Conservation (phyloP, 495 filamentous ascomycete species). For the Neurospora sp. region DNA sequence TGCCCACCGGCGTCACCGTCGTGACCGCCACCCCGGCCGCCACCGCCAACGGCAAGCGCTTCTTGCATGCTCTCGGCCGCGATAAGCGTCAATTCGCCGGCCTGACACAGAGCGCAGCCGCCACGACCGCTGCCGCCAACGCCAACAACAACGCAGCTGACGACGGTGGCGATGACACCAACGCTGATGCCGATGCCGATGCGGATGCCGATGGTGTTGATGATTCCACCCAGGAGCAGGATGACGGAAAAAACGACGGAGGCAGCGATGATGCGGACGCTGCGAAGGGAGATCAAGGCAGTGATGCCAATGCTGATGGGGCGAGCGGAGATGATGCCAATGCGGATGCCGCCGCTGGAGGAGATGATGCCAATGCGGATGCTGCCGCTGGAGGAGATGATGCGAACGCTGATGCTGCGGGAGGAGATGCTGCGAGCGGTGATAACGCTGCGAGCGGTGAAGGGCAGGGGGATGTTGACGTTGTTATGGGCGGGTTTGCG, state of each 20-base stretch:
- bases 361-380: neutral
- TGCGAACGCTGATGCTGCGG: neutral
- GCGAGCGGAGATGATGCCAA: neutral
- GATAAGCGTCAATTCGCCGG: slow-evolving; percentile 1
- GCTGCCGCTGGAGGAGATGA: neutral
- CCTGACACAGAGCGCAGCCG: neutral
- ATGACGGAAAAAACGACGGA: neutral
- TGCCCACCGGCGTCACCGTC: slow-evolving; percentile 21
- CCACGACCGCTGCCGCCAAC: neutral
- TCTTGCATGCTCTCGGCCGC: neutral
- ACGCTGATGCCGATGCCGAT: neutral
- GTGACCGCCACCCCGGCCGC: slow-evolving; percentile 8
- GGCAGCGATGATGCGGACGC: neutral
- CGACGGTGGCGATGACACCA: neutral
- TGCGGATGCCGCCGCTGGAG: neutral
- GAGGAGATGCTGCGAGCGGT: neutral
- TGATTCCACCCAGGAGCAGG: neutral
- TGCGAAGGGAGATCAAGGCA: neutral
- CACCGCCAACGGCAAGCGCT: slow-evolving; percentile 6
- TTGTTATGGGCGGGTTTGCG: neutral
- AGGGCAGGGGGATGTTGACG: neutral
- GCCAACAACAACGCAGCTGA: neutral
- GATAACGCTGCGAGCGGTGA: neutral
- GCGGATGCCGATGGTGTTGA: neutral
- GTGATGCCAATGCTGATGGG: neutral